Percentiles rank a stretch among this genome's conserved stretches.
Evolutionary conservation across 768 basidiomycete genomes (phyloP).

Genomic region (Xerocomellus dryophilus): DNA sequence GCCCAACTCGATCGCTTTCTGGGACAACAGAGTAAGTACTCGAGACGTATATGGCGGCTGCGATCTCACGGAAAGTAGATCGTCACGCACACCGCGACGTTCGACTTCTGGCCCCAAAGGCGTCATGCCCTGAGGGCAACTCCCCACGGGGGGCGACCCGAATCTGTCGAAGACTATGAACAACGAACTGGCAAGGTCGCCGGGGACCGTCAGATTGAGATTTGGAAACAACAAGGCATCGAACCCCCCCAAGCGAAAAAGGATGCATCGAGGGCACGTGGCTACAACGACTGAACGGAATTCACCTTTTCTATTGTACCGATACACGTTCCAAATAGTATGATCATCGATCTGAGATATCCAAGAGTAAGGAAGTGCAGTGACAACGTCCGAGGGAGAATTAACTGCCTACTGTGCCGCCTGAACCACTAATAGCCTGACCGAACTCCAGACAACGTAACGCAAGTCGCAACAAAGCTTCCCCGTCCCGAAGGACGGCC

Average conservation of each 20-base stretch:
- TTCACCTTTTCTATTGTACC: constrained; percentile 6
- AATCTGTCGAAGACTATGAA: constrained; percentile 71
- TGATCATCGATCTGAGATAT: background rate
- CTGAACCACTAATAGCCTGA: constrained; percentile 11
- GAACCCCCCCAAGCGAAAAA: constrained; percentile 34
- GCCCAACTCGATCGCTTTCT: constrained; percentile 73
- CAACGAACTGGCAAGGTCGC: constrained; percentile 59
- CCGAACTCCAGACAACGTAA: constrained; percentile 22
- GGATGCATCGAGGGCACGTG: constrained; percentile 39
- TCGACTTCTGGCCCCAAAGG: constrained; percentile 76
- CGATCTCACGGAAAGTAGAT: constrained; percentile 38
- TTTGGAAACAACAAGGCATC: constrained; percentile 67
- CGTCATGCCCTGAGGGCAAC: constrained; percentile 80
- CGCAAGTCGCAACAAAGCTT: constrained; percentile 19
- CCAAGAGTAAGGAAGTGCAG: background rate
- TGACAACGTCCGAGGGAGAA: constrained; percentile 2
- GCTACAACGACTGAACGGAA: constrained; percentile 56
- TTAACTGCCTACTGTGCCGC: background rate
- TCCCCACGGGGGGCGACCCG: constrained; percentile 75
- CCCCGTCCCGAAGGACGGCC: constrained; percentile 25
- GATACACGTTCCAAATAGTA: background rate
- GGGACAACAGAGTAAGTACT: constrained; percentile 73
- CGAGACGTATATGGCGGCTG: background rate
- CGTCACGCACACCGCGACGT: constrained; percentile 75
- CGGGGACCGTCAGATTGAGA: constrained; percentile 68